Conservation (phyloP, 2,329 filamentous ascomycete genomes). For the Myriosclerotinia curreyana region DNA sequence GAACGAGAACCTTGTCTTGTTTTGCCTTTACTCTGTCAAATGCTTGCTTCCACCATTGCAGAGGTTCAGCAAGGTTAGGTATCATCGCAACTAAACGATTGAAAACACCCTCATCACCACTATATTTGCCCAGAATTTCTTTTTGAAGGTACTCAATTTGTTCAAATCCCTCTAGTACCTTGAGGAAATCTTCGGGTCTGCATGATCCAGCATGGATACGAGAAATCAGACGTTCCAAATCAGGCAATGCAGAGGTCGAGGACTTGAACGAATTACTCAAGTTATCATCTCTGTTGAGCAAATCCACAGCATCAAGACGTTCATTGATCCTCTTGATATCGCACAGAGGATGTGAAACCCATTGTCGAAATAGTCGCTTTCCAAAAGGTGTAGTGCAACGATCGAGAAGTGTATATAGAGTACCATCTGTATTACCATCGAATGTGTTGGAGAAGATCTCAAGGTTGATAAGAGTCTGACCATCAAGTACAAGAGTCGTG, state of each 20-base stretch:
- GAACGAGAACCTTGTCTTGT: constrained; percentile 78
- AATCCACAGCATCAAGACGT: constrained; percentile 87
- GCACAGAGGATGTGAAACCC: constrained; percentile 93
- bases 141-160: constrained; percentile 90
- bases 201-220: constrained; percentile 91
- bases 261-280: constrained; percentile 85
- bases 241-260: constrained; percentile 86
- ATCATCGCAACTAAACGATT: constrained; percentile 79
- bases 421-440: constrained; percentile 81
- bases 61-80: constrained; percentile 72
- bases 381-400: constrained; percentile 95
- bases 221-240: constrained; percentile 90
- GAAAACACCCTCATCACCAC: constrained; percentile 77
- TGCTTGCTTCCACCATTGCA: constrained; percentile 85
- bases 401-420: constrained; percentile 86
- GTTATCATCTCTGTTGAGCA: constrained; percentile 77
- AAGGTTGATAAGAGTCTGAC: constrained; percentile 96
- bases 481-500: constrained; percentile 86
- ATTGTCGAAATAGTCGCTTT: constrained; percentile 92
- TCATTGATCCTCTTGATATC: constrained; percentile 88
- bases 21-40: constrained; percentile 81
- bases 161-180: constrained; percentile 92
- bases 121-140: constrained; percentile 69
- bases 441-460: constrained; percentile 93
- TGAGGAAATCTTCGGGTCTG: constrained; percentile 86